These are phyloP conservation scores for Triticum dicoccoides DNA, from an alignment of 176 grass and related monocot species.

Conservation along the genomic window DNA sequence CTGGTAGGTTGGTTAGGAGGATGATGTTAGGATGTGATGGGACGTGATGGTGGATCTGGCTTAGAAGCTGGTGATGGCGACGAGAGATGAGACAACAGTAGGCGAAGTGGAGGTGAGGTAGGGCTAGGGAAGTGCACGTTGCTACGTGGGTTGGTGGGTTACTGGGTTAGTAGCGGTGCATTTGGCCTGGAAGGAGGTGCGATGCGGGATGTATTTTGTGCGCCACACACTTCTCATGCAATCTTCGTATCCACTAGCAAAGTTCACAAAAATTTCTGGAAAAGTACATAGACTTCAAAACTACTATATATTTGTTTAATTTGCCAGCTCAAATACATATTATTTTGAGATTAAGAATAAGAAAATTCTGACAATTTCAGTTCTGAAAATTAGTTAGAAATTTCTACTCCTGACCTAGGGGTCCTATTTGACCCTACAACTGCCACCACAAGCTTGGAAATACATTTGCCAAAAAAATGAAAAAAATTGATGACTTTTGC, in stretches of 20 bases:
- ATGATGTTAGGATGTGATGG: background rate
- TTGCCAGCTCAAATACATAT: background rate
- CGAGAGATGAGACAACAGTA: background rate
- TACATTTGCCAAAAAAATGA: background rate
- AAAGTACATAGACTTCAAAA: background rate
- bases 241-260: background rate
- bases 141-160: background rate
- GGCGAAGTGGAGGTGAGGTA: background rate
- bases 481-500: background rate
- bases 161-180: background rate
- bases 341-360: background rate
- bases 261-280: background rate
- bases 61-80: background rate
- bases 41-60: background rate
- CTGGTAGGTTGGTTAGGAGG: background rate
- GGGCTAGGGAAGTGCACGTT: background rate
- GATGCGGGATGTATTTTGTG: background rate
- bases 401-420: background rate
- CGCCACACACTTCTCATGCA: background rate
- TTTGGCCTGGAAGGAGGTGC: background rate
- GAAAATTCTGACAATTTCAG: background rate
- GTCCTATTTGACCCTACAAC: background rate
- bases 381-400: background rate
- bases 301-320: background rate
- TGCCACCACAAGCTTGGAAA: background rate